phyloP scores from a whole-genome alignment of 202 grass and related monocot genomes.

The Saccharum hybrid region DNA sequence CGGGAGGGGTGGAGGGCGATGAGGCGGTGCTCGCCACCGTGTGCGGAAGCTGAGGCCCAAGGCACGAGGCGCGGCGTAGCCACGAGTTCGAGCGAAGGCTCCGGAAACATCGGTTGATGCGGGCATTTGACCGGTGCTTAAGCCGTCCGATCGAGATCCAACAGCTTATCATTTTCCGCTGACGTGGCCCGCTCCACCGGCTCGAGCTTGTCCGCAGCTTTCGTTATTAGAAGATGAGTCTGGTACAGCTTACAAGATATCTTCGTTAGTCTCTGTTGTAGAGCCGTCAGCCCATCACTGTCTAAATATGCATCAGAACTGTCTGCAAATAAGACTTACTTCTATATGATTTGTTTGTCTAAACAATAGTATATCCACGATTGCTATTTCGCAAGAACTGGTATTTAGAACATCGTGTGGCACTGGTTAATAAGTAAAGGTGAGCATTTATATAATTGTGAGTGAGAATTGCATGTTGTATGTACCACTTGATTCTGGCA shows the following conservation, averaged over 20 bases:
- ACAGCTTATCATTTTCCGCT: too few species aligned
- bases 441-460: background rate
- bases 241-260: background rate
- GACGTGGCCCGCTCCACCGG: too few species aligned
- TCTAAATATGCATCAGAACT: background rate
- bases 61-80: too few species aligned
- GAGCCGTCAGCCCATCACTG: background rate
- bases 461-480: background rate
- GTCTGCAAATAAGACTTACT: background rate
- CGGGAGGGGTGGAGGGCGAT: too few species aligned
- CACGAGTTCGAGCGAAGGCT: too few species aligned
- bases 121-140: too few species aligned
- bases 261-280: background rate
- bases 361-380: background rate
- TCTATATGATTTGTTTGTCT: background rate
- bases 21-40: too few species aligned
- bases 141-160: too few species aligned
- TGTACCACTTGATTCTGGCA: background rate
- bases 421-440: constrained; percentile 8
- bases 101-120: too few species aligned
- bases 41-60: too few species aligned
- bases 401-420: background rate
- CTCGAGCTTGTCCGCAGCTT: too few species aligned
- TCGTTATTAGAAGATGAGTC: background rate
- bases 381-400: background rate